Base-by-base conservation (phyloP, 169 alveolate genomes). In the Plasmodium billcollinsi region DNA sequence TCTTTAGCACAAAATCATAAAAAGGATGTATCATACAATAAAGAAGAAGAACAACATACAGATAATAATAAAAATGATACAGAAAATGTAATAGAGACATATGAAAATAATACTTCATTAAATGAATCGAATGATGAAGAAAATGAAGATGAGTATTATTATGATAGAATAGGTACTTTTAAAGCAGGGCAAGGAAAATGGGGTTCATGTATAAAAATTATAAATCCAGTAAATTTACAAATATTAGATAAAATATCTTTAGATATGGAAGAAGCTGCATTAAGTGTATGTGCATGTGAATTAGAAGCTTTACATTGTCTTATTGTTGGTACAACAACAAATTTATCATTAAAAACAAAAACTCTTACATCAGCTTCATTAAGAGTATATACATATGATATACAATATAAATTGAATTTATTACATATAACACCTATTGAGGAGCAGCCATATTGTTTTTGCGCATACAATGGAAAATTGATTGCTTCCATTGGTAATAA, bases 241-340 rank as follows among this genome's bases (percentile, higher is more conserved):
- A 96, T 98, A 7, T 50, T 96, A 45, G 98, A 96, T 50, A 93
- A 97, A 80, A 91, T 97, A 29, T 95, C 97, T 49, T 95, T 98
- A 66, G 99, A 96, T 54, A 93, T 96, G 72, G 98, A 98, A 88
- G 99, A 98, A 90, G 99, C 98, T 14, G 99, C 99, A 6, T 91
- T 98, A 54, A 94, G 98, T 15, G 95, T 97, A 47, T 96, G 97
- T 89, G 93, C 94, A 74, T 89, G 97, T 58, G 94, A 97, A 67
- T 93, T 97, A 93, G 98, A 96, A 71, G 96, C 94, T 43, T 83
- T 92, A 93, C 98, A 95, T 24, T 94, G 96, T 52, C 85, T 98
- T 50, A 95, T 98, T 20, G 97, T 98, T 0, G 99, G 99, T 43
- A 97, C 99, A 1, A 98, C 96, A 3, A 89, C 95, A 62, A 89